phyloP scores from a whole-genome alignment of 345 rosid species.

The Pistacia integerrima region DNA sequence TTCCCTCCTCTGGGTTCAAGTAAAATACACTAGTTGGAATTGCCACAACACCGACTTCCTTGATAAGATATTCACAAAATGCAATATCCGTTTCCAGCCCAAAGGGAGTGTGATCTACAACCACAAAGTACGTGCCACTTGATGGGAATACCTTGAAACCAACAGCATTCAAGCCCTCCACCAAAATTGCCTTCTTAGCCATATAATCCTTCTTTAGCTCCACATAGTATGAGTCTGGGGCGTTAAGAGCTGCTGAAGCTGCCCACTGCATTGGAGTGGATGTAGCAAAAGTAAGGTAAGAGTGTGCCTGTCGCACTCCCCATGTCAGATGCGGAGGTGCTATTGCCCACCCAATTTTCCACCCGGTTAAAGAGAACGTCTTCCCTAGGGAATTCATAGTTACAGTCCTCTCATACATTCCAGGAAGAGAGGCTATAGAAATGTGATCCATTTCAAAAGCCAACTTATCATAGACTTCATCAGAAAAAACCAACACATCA shows the following conservation, averaged over 20 bases:
- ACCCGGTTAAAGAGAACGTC: slow-evolving; percentile 92
- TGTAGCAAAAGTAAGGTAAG: slow-evolving; percentile 89
- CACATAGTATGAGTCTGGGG: slow-evolving; percentile 76
- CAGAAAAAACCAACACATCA: slow-evolving; percentile 77
- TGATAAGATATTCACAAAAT: slow-evolving; percentile 86
- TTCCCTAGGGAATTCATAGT: slow-evolving; percentile 93
- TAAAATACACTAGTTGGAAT: slow-evolving; percentile 92
- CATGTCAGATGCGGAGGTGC: slow-evolving; percentile 88
- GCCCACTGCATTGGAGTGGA: slow-evolving; percentile 87
- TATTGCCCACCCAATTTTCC: slow-evolving; percentile 99
- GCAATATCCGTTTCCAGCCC: slow-evolving; percentile 74
- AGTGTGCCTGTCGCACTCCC: slow-evolving; percentile 91
- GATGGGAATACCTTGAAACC: slow-evolving; percentile 92
- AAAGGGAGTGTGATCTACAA: slow-evolving; percentile 90
- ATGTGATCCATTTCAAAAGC: slow-evolving; percentile 92
- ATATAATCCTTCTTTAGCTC: slow-evolving; percentile 78
- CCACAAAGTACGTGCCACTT: slow-evolving; percentile 89
- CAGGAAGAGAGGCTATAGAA: slow-evolving; percentile 89
- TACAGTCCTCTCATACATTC: slow-evolving; percentile 87
- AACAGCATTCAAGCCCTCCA: slow-evolving; percentile 79
- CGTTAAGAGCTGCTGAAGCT: slow-evolving; percentile 63
- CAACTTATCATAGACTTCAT: slow-evolving; percentile 94
- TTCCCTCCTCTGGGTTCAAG: slow-evolving; percentile 92
- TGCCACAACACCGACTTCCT: slow-evolving; percentile 95
- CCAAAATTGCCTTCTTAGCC: slow-evolving; percentile 79